A percentile compares a stretch with the other conserved stretches of the same genome.
phyloP scores from a whole-genome alignment of 805 yeast species.

The Teunomyces stri region DNA sequence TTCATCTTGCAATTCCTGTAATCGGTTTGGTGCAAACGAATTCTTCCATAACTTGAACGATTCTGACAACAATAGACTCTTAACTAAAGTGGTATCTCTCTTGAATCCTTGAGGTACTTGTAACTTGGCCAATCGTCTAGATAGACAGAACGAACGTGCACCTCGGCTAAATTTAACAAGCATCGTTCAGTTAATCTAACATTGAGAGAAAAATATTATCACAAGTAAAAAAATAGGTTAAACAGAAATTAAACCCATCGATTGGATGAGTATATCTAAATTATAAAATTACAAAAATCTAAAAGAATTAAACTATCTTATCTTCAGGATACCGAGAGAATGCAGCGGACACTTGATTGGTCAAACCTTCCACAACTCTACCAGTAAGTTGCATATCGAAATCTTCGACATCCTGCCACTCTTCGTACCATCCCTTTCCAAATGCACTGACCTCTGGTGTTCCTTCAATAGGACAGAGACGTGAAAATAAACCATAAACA shows the following conservation, averaged over 20 bases:
- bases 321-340: constrained; percentile 3
- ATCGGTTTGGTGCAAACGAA: constrained; percentile 22
- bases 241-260: not conserved
- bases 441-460: constrained; percentile 34
- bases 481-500: constrained; percentile 52
- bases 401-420: constrained; percentile 61
- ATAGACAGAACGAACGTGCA: not conserved
- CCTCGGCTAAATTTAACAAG: not conserved
- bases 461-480: constrained; percentile 51
- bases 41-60: constrained; percentile 17
- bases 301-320: constrained; percentile 4
- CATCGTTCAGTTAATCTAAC: not conserved
- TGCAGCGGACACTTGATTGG: not conserved
- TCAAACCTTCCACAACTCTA: constrained; percentile 1
- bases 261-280: not conserved
- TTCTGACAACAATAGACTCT: not conserved
- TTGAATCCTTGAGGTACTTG: not conserved
- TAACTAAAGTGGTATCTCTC: not conserved
- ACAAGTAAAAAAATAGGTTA: not conserved
- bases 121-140: not conserved
- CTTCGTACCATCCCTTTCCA: constrained; percentile 61
- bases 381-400: constrained; percentile 44
- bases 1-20: constrained; percentile 31
- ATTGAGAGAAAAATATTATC: not conserved
- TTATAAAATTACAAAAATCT: not conserved